phyloP scores from a whole-genome alignment of 805 yeast genomes.

The Pichia californica region DNA sequence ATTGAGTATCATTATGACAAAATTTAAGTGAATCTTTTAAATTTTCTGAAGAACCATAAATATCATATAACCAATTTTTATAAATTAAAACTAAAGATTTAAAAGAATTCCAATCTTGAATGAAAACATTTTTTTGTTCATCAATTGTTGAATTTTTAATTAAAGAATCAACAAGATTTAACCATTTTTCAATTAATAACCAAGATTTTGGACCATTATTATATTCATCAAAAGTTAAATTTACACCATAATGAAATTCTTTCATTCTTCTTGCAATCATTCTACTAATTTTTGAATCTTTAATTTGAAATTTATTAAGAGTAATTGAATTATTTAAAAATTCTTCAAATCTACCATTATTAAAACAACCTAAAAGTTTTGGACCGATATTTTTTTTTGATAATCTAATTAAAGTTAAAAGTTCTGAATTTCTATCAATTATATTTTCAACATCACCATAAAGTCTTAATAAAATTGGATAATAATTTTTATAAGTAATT shows the following conservation, averaged over 20 bases:
- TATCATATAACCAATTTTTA: constrained; percentile 51
- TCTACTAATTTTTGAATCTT: constrained; percentile 68
- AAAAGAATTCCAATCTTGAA: constrained; percentile 45
- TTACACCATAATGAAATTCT: constrained; percentile 80
- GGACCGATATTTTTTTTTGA: constrained; percentile 84
- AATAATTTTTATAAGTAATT: constrained; percentile 38
- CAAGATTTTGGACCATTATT: constrained; percentile 61
- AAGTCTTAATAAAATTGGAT: constrained; percentile 68
- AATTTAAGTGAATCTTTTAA: constrained; percentile 55
- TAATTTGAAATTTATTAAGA: constrained; percentile 62
- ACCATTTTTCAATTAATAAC: constrained; percentile 70
- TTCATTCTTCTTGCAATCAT: constrained; percentile 95
- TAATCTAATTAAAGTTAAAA: constrained; percentile 64
- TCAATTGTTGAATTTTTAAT: constrained; percentile 33
- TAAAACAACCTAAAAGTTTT: constrained; percentile 76
- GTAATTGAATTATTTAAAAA: constrained; percentile 79
- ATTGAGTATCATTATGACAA: constrained; percentile 95
- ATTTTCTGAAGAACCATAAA: constrained; percentile 37
- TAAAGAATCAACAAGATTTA: constrained; percentile 36
- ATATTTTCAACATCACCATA: constrained; percentile 86
- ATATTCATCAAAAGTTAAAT: constrained; percentile 51
- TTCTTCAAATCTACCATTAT: constrained; percentile 93
- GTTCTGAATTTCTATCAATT: constrained; percentile 80
- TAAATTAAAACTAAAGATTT: constrained; percentile 44
- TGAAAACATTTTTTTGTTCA: constrained; percentile 35